These are phyloP conservation scores for Nitzschia sp. DNA, from an alignment of 108 stramenopile genomes.

Conservation along the genomic window DNA sequence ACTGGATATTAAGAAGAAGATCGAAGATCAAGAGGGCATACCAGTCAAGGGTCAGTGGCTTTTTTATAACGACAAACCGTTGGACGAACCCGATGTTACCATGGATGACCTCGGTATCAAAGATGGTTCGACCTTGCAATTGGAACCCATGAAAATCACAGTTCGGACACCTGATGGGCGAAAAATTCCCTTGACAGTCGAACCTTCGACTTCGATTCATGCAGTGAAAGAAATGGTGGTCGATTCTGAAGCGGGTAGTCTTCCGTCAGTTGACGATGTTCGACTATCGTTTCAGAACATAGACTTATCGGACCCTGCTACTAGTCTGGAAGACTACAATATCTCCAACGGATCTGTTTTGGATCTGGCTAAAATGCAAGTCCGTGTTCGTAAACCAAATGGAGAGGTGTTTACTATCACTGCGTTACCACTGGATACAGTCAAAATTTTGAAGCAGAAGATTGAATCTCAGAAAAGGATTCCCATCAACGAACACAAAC, in stretches of 20 bases:
- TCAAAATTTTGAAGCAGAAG: constrained; percentile 11
- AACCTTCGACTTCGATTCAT: constrained; percentile 13
- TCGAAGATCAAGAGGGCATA: constrained; percentile 13
- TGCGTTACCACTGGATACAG: constrained; percentile 9
- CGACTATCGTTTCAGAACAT: constrained; percentile 7
- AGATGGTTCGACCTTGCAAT: constrained; percentile 6
- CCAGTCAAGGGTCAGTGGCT: constrained; percentile 43
- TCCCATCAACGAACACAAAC: constrained; percentile 12
- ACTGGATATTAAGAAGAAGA: constrained; percentile 22
- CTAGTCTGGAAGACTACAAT: constrained; percentile 7
- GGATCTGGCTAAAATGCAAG: constrained; percentile 4
- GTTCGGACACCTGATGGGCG: constrained; percentile 8
- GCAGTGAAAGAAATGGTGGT: constrained; percentile 20
- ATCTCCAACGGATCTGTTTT: constrained; percentile 16
- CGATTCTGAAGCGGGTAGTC: background rate
- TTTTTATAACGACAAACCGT: constrained; percentile 58
- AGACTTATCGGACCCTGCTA: background rate
- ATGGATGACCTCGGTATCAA: constrained; percentile 13
- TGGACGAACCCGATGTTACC: constrained; percentile 6
- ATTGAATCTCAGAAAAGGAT: constrained; percentile 3
- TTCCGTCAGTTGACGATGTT: background rate
- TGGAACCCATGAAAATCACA: constrained; percentile 26
- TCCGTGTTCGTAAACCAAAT: constrained; percentile 7
- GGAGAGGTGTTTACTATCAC: constrained; percentile 14
- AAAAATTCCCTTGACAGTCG: constrained; percentile 8